Conservation (phyloP, 2,329 filamentous ascomycete genomes). For the Tolypocladium capitatum region DNA sequence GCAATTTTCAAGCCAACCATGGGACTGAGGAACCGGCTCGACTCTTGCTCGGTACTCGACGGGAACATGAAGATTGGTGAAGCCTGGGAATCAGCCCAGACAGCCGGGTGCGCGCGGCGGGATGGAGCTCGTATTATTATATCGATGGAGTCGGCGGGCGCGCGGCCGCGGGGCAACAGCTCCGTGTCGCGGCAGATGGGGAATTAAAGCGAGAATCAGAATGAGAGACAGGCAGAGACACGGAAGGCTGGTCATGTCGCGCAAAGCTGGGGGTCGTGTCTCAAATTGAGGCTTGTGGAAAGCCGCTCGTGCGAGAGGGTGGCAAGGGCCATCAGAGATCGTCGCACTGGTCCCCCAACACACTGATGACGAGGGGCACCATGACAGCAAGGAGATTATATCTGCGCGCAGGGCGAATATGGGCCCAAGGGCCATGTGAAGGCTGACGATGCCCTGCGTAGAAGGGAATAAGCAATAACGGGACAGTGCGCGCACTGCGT, state of each 20-base stretch:
- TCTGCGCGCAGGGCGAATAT: constrained; percentile 3
- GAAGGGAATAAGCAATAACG: constrained; percentile 3
- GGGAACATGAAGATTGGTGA: constrained; percentile 3
- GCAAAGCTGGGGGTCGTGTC: not conserved
- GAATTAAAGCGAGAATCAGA: not conserved
- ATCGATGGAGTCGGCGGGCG: not conserved
- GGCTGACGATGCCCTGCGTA: not conserved
- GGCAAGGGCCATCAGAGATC: constrained; percentile 1
- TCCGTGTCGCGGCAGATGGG: not conserved
- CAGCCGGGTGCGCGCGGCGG: constrained; percentile 1
- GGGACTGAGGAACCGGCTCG: not conserved
- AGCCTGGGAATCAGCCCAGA: constrained; percentile 2
- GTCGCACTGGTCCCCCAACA: constrained; percentile 1
- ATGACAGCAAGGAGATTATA: constrained; percentile 3
- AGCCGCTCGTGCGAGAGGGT: constrained; percentile 3
- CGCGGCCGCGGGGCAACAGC: not conserved
- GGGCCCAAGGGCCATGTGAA: not conserved
- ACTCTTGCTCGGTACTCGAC: constrained; percentile 1
- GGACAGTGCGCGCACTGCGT: constrained; percentile 1
- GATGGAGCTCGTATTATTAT: not conserved
- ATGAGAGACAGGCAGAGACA: constrained; percentile 2
- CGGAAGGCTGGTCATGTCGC: not conserved
- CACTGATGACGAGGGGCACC: constrained; percentile 1
- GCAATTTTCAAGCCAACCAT: not conserved
- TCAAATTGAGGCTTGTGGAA: constrained; percentile 1